Base-by-base conservation (phyloP, 2,329 filamentous ascomycete genomes). In the Cytospora piceae region DNA sequence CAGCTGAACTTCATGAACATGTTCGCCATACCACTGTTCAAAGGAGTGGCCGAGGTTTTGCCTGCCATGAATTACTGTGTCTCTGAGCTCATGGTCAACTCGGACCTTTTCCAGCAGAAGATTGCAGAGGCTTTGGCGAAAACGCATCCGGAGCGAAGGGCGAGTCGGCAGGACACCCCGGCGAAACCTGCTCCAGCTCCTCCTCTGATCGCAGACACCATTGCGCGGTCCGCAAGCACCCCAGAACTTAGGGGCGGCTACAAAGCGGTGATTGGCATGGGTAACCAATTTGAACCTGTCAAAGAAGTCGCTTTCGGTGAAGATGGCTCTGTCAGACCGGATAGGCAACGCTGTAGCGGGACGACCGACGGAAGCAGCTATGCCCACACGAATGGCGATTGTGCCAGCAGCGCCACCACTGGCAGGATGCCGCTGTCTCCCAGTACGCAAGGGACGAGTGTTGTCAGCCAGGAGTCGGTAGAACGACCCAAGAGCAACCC, bases 1-100 rank as follows among this genome's bases (percentile, higher is more conserved):
- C 95, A 99, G 77, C 90, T 97, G 63, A 90, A 92, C 29, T 99
- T 99, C 78, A 97, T 98, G 92, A 95, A 93, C 70, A 86, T 97
- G 72, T 98, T 98, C 76, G 95, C 94, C 20, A 87, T 94, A 58
- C 95, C 95, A 1, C 84, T 99, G 0, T 99, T 99, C 74, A 88
- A 93, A 74, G 92, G 91, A 9, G 90, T 98, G 9, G 88, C 92
- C 34, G 91, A 96, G 71, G 86, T 98, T 42, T 85, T 98, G 73
- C 94, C 95, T 2, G 87, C 86, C 27, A 92, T 98, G 87, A 82
- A 83, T 59, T 97, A 96, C 76, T 92, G 90, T 15, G 89, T 96
- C 15, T 86, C 91, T 31, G 93, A 97, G 77, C 88, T 98, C 29
- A 83, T 91, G 59, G 80, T 80, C 65, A 98, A 98, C 77, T 91